These are phyloP conservation scores for Coemansia sp. DNA, from an alignment of 192 early-diverging fungal genomes.

Conservation along the genomic window DNA sequence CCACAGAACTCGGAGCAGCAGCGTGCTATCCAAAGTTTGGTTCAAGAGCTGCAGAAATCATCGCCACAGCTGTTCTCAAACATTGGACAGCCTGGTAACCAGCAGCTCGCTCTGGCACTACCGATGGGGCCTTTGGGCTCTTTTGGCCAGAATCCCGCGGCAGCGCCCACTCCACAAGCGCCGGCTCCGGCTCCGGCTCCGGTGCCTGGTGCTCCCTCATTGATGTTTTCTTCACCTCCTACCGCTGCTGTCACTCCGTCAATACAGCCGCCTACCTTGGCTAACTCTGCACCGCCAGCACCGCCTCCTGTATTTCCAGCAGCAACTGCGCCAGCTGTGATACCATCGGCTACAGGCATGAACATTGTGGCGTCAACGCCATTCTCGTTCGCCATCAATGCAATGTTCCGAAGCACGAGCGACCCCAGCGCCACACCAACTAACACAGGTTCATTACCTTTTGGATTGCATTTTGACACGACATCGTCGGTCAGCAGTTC, in stretches of 20 bases:
- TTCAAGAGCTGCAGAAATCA: slow-evolving; percentile 39
- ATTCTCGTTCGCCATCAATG: slow-evolving; percentile 39
- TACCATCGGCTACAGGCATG: background rate
- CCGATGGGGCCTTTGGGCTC: slow-evolving; percentile 4
- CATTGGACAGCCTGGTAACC: slow-evolving; percentile 21
- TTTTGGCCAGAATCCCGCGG: background rate
- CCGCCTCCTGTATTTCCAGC: background rate
- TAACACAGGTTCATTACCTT: slow-evolving; percentile 19
- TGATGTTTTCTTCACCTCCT: background rate
- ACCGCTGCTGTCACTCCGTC: background rate
- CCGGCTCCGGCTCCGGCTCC: slow-evolving; percentile 10
- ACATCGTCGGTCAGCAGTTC: background rate
- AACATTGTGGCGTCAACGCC: slow-evolving; percentile 7
- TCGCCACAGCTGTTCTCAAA: slow-evolving; percentile 42
- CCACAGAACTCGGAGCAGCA: slow-evolving; percentile 41
- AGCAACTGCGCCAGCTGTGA: background rate
- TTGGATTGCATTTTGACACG: slow-evolving; percentile 40
- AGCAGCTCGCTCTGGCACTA: slow-evolving; percentile 40
- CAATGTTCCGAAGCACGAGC: slow-evolving; percentile 16
- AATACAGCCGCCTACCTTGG: background rate
- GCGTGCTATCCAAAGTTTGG: slow-evolving; percentile 41
- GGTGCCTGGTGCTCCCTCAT: background rate
- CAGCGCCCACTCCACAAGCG: background rate
- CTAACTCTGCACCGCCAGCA: background rate
- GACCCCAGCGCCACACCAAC: background rate